Conservation (phyloP, 768 basidiomycete species). For the Crepidotus variabilis region DNA sequence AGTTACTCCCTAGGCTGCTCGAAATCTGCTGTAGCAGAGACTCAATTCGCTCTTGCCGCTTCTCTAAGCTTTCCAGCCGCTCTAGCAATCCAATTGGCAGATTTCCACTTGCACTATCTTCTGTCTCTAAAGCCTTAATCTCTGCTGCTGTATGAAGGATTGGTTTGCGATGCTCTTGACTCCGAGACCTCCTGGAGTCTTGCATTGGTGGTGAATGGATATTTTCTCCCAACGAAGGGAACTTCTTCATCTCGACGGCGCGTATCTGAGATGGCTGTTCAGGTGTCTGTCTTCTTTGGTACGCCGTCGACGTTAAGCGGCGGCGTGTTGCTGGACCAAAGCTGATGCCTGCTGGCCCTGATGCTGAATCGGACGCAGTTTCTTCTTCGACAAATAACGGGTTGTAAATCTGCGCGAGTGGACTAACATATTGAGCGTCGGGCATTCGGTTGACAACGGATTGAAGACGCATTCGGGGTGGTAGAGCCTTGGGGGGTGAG, state of each 20-base stretch:
- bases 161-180: conserved; percentile 2
- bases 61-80: conserved; percentile 22
- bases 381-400: conserved; percentile 57
- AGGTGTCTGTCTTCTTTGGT: conserved; percentile 13
- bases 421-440: conserved; percentile 47
- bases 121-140: conserved; percentile 10
- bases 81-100: background rate
- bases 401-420: conserved; percentile 73
- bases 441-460: conserved; percentile 38
- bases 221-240: conserved; percentile 19
- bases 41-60: conserved; percentile 45
- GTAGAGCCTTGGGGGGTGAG: conserved; percentile 15
- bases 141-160: conserved; percentile 12
- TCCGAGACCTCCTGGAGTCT: conserved; percentile 6
- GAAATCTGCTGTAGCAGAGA: conserved; percentile 35
- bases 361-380: conserved; percentile 24
- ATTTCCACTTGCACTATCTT: conserved; percentile 13
- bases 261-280: background rate
- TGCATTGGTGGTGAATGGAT: conserved; percentile 11
- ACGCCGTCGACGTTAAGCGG: conserved; percentile 35
- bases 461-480: conserved; percentile 37
- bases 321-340: conserved; percentile 43
- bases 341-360: conserved; percentile 27
- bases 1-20: conserved; percentile 9
- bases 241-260: conserved; percentile 14